Evolutionary conservation across 2,329 filamentous ascomycete genomes (phyloP), one percentile per base, ranked within the genome.

Genomic region (Xylariaceae sp.): DNA sequence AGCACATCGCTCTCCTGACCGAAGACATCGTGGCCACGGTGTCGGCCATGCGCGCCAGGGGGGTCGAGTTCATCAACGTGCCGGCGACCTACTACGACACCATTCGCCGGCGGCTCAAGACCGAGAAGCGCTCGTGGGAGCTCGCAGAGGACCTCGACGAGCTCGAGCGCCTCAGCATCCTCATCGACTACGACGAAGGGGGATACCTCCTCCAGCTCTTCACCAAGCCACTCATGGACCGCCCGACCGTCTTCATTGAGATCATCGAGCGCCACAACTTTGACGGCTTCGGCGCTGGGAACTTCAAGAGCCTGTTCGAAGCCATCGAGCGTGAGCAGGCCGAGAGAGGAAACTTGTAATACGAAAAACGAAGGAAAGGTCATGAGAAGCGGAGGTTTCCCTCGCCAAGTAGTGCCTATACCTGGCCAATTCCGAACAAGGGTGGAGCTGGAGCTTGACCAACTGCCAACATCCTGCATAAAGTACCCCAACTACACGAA

Each of bases 221-320:
- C 63, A 87, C 83, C 21, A 88, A 88, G 78, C 90, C 90, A 48
- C 64, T 96, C 51, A 86, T 95, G 83, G 89, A 96, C 64, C 81
- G 90, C 9, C 90, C 90, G 16, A 96, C 90, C 3, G 89, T 96
- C 18, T 96, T 96, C 60, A 80, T 96, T 48, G 90, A 96, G 74
- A 94, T 96, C 54, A 96, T 96, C 54, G 88, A 96, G 70, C 71
- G 89, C 41, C 83, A 94, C 54, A 81, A 88, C 48, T 96, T 96
- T 61, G 81, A 85, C 21, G 90, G 90, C 0, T 96, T 96, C 53
- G 89, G 90, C 3, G 90, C 89, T 0, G 90, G 90, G 1, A 97
- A 96, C 64, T 96, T 96, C 69, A 95, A 88, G 77, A 88, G 83
- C 45, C 57, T 96, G 53, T 96, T 96, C 56, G 89, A 96, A 71